phyloP scores from a whole-genome alignment of 2,329 filamentous ascomycete species.

The Botrytis fragariae region DNA sequence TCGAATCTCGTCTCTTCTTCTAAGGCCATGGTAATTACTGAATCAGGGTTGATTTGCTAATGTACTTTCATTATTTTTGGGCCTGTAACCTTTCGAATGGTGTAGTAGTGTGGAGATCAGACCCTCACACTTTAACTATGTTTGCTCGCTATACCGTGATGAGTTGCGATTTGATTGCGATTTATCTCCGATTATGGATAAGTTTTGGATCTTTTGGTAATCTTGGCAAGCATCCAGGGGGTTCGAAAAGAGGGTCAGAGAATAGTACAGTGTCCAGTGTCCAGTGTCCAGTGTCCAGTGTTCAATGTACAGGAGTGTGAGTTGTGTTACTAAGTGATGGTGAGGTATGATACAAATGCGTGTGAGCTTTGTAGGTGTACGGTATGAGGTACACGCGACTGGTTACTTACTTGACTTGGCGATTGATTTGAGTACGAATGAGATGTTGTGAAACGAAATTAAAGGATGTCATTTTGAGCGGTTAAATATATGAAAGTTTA shows the following conservation, averaged over 20 bases:
- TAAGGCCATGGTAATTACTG: slow-evolving; percentile 1
- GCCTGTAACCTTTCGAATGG: slow-evolving; percentile 11
- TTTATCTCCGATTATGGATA: neutral
- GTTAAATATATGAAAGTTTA: neutral
- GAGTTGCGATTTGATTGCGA: neutral
- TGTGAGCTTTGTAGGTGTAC: neutral
- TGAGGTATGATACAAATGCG: neutral
- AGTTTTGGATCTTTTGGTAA: neutral
- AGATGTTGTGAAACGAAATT: slow-evolving; percentile 1
- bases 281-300: no score
- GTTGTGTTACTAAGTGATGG: neutral
- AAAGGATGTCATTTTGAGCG: neutral
- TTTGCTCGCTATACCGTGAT: neutral
- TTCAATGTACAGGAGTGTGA: neutral
- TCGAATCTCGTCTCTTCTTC: neutral
- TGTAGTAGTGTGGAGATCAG: neutral
- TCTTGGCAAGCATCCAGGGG: slow-evolving; percentile 6
- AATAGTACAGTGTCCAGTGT: neutral
- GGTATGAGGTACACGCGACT: slow-evolving; percentile 15
- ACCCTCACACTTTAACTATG: neutral
- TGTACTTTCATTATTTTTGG: slow-evolving; percentile 8
- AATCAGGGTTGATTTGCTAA: slow-evolving; percentile 12
- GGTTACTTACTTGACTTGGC: neutral
- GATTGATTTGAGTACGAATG: neutral
- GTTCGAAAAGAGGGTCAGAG: neutral